phyloP scores from a whole-genome alignment of 768 basidiomycete species.

The Lentinula lateritia region DNA sequence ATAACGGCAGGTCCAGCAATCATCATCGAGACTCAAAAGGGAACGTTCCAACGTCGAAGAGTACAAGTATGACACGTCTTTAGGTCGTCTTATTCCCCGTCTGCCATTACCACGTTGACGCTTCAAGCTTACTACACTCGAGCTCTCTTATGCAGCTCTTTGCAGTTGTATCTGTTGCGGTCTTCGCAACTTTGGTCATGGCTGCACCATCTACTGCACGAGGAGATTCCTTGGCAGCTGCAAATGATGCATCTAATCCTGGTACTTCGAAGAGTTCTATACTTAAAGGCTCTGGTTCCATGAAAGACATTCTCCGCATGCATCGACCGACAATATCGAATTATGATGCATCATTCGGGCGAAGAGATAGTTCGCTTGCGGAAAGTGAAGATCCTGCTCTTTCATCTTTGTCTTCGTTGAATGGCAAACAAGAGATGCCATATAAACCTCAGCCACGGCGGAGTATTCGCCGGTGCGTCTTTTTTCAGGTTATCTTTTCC shows the following conservation, averaged over 20 bases:
- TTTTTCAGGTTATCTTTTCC: neutral
- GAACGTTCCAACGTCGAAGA: neutral
- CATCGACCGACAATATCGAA: neutral
- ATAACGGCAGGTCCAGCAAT: neutral
- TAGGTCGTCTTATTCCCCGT: neutral
- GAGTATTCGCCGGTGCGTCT: neutral
- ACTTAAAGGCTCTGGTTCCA: neutral
- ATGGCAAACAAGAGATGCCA: neutral
- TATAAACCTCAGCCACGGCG: neutral
- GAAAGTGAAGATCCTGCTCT: neutral
- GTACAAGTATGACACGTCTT: neutral
- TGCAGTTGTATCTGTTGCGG: neutral
- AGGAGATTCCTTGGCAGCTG: neutral
- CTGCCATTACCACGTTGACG: neutral
- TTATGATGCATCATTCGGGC: too few species aligned
- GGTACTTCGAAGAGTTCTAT: neutral
- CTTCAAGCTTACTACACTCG: neutral
- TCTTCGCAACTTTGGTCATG: neutral
- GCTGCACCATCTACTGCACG: neutral
- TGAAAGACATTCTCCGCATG: neutral
- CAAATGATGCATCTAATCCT: neutral
- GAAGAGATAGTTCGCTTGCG: neutral
- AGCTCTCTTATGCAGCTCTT: neutral
- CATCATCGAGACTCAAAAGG: neutral
- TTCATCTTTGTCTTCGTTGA: neutral